A percentile compares a stretch with the other conserved stretches of the same genome.
phyloP scores from a whole-genome alignment of 1,139 yeast species.

The Yamadazyma songkhlaensis region DNA sequence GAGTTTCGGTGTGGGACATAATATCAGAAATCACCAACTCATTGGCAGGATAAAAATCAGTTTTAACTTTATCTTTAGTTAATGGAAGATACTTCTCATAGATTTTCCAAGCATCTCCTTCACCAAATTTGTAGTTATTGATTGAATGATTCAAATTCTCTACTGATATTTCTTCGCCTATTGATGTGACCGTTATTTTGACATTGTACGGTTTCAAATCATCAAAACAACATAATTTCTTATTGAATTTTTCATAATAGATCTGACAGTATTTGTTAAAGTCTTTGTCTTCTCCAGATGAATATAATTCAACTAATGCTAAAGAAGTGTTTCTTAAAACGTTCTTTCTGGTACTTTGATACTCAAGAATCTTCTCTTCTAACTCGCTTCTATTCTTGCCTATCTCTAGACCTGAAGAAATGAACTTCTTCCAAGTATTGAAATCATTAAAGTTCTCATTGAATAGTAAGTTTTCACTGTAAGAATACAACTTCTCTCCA shows the following conservation, averaged over 20 bases:
- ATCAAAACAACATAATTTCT: slow-evolving; percentile 58
- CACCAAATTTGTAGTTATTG: slow-evolving; percentile 29
- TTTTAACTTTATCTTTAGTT: slow-evolving; percentile 40
- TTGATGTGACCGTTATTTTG: neutral
- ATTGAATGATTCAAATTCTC: slow-evolving; percentile 39
- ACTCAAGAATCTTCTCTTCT: slow-evolving; percentile 19
- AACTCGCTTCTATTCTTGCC: slow-evolving; percentile 24
- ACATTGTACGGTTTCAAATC: slow-evolving; percentile 46
- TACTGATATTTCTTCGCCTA: slow-evolving; percentile 1
- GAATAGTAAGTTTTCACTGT: slow-evolving; percentile 33
- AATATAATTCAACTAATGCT: slow-evolving; percentile 47
- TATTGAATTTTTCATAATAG: slow-evolving; percentile 44
- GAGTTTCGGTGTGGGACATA: slow-evolving; percentile 2
- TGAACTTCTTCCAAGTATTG: slow-evolving; percentile 55
- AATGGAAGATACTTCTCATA: slow-evolving; percentile 28
- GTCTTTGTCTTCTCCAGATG: slow-evolving; percentile 18
- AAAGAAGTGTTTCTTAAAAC: slow-evolving; percentile 57
- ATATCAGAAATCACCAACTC: slow-evolving; percentile 59
- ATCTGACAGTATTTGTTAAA: slow-evolving; percentile 25
- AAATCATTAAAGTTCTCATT: slow-evolving; percentile 53
- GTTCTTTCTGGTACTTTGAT: slow-evolving; percentile 50
- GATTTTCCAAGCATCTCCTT: slow-evolving; percentile 24
- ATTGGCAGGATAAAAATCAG: slow-evolving; percentile 65
- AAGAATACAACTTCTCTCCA: slow-evolving; percentile 28
- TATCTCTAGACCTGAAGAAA: slow-evolving; percentile 41